Conservation (phyloP, 176 grass and related monocot species). For the Carex cristatella region DNA sequence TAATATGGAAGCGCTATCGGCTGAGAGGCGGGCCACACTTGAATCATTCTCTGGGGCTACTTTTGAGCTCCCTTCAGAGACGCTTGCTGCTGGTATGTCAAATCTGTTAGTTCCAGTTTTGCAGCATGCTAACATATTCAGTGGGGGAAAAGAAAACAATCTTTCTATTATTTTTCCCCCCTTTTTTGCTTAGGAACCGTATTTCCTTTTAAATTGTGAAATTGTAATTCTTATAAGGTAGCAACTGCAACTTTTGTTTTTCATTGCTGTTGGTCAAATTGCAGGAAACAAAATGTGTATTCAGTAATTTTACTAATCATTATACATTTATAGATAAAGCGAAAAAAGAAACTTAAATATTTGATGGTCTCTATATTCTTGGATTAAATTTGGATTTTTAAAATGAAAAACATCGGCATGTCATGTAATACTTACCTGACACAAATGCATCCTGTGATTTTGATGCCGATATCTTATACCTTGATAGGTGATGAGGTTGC, state of each 20-base stretch:
- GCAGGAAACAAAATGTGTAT: background rate
- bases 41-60: slow-evolving; percentile 47
- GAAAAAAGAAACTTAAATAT: background rate
- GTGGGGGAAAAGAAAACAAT: background rate
- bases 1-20: slow-evolving; percentile 45
- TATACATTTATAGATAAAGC: background rate
- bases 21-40: slow-evolving; percentile 57
- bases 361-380: background rate
- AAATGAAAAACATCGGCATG: background rate
- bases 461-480: background rate
- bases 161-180: background rate
- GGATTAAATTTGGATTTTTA: background rate
- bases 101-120: background rate
- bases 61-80: slow-evolving; percentile 84
- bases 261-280: background rate
- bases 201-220: background rate
- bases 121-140: background rate
- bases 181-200: background rate
- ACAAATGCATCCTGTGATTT: background rate
- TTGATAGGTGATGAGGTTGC: slow-evolving; percentile 65
- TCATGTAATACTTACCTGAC: background rate
- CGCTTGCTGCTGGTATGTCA: slow-evolving; percentile 46
- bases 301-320: background rate
- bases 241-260: background rate
- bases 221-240: background rate